A percentile compares a stretch with the other conserved stretches of the same genome.
These are phyloP conservation scores for Rhodotorula sp. DNA, from an alignment of 1,284 basidiomycete genomes.

Conservation along the genomic window DNA sequence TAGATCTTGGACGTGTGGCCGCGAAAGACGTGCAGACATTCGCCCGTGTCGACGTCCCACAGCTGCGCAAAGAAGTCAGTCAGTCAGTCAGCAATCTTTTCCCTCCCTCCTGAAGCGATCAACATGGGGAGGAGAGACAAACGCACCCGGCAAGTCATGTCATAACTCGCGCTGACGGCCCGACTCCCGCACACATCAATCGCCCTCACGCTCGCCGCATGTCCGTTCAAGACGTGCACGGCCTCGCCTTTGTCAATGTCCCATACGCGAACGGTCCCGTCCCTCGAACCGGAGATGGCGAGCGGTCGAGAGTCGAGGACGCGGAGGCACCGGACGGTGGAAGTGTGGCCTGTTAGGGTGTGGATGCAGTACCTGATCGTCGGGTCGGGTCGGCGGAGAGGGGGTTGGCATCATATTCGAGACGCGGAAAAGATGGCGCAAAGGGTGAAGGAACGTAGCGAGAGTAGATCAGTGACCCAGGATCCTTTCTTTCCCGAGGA, in stretches of 20 bases:
- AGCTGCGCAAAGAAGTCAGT: constrained; percentile 55
- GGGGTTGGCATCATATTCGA: no score
- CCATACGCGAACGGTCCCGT: constrained; percentile 86
- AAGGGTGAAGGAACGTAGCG: neutral
- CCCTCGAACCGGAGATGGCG: constrained; percentile 85
- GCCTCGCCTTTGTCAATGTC: constrained; percentile 76
- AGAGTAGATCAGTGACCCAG: no score
- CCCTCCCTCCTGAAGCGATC: no score
- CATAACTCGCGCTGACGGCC: constrained; percentile 87
- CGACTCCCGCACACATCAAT: constrained; percentile 79
- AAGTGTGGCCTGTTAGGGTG: constrained; percentile 77
- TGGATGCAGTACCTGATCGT: constrained; percentile 65
- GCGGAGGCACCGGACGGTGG: constrained; percentile 88
- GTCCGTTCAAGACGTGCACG: constrained; percentile 72
- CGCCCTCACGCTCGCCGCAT: constrained; percentile 79
- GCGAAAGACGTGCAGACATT: constrained; percentile 67
- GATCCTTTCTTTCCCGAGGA: no score
- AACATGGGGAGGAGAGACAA: constrained; percentile 16
- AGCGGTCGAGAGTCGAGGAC: constrained; percentile 83
- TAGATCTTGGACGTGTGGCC: constrained; percentile 94
- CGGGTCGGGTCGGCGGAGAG: no score
- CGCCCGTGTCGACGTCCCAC: constrained; percentile 74
- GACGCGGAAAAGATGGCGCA: no score
- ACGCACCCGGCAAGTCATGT: constrained; percentile 73
- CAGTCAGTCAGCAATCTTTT: constrained; percentile 53